Conservation (phyloP, 176 grass and related monocot genomes). For the Ensete ventricosum region DNA sequence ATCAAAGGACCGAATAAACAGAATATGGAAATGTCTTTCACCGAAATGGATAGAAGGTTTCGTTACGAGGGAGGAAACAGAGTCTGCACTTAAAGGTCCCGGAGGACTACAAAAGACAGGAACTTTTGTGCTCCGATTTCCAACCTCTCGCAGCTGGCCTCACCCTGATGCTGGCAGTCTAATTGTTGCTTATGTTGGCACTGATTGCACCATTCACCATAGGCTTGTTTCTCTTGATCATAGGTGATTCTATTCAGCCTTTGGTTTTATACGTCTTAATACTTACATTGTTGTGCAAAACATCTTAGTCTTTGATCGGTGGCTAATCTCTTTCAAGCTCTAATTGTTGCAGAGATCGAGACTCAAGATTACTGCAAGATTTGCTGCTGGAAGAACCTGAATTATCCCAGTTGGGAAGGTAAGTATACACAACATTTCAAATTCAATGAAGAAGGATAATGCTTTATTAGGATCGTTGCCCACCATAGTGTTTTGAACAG, state of each 20-base stretch:
- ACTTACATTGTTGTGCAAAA: background rate
- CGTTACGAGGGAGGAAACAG: conserved; percentile 68
- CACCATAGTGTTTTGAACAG: background rate
- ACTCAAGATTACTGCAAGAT: conserved; percentile 43
- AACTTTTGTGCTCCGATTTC: conserved; percentile 85
- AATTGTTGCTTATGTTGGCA: conserved; percentile 58
- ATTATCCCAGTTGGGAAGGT: conserved; percentile 57
- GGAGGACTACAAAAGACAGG: conserved; percentile 32
- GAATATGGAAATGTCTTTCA: conserved; percentile 47
- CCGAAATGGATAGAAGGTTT: conserved; percentile 84
- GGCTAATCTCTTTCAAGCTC: conserved; percentile 14
- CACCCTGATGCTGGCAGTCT: conserved; percentile 88
- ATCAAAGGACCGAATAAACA: conserved; percentile 55
- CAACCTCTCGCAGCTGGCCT: conserved; percentile 77
- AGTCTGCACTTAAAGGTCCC: conserved; percentile 47
- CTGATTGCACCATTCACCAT: conserved; percentile 50
- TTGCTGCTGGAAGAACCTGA: conserved; percentile 77
- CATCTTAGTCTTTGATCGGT: background rate
- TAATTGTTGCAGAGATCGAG: conserved; percentile 33
- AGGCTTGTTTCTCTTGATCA: conserved; percentile 55
- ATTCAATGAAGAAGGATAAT: no score
- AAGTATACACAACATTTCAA: conserved; percentile 13
- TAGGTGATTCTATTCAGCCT: conserved; percentile 25
- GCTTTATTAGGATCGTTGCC: no score
- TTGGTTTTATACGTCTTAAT: background rate